Conservation (phyloP, 2,329 filamentous ascomycete genomes). For the Hypoxylon sp. region DNA sequence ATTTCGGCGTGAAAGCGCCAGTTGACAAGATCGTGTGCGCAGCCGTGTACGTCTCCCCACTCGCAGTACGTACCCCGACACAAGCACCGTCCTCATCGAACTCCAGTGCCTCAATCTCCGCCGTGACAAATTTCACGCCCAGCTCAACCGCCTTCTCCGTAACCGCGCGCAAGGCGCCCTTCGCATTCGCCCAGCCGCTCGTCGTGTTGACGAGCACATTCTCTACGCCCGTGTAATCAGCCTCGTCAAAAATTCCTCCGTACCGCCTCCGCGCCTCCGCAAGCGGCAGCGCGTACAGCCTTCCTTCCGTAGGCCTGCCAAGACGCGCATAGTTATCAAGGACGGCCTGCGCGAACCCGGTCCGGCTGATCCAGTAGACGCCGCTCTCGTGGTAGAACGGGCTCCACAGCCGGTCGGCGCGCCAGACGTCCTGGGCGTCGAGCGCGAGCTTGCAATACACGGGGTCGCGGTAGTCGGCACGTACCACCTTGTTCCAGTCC, state of each 20-base stretch:
- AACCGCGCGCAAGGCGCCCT: slow-evolving; percentile 61
- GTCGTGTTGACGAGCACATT: slow-evolving; percentile 66
- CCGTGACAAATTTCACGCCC: slow-evolving; percentile 64
- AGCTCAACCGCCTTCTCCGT: slow-evolving; percentile 60
- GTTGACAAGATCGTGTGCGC: slow-evolving; percentile 60
- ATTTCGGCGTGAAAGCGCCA: slow-evolving; percentile 62
- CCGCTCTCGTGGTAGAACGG: slow-evolving; percentile 63
- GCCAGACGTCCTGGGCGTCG: slow-evolving; percentile 71
- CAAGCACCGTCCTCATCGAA: slow-evolving; percentile 51
- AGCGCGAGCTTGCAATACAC: slow-evolving; percentile 73
- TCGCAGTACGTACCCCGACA: slow-evolving; percentile 57
- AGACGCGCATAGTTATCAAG: slow-evolving; percentile 49
- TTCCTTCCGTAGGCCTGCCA: slow-evolving; percentile 43
- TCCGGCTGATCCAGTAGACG: slow-evolving; percentile 56
- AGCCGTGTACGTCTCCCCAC: slow-evolving; percentile 56
- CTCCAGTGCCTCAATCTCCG: slow-evolving; percentile 57
- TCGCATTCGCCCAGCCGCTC: slow-evolving; percentile 68
- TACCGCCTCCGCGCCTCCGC: slow-evolving; percentile 62
- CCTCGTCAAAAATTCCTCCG: slow-evolving; percentile 63
- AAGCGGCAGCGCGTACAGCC: slow-evolving; percentile 58
- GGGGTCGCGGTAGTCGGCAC: slow-evolving; percentile 74
- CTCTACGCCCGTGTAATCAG: slow-evolving; percentile 64
- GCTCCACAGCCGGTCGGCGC: slow-evolving; percentile 59
- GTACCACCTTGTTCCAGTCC: slow-evolving; percentile 80
- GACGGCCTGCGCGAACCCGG: slow-evolving; percentile 51